Evolutionary conservation across 2,329 filamentous ascomycete genomes (phyloP), one percentile per base, ranked within the genome.

Genomic region (Xenoacremonium recifei): DNA sequence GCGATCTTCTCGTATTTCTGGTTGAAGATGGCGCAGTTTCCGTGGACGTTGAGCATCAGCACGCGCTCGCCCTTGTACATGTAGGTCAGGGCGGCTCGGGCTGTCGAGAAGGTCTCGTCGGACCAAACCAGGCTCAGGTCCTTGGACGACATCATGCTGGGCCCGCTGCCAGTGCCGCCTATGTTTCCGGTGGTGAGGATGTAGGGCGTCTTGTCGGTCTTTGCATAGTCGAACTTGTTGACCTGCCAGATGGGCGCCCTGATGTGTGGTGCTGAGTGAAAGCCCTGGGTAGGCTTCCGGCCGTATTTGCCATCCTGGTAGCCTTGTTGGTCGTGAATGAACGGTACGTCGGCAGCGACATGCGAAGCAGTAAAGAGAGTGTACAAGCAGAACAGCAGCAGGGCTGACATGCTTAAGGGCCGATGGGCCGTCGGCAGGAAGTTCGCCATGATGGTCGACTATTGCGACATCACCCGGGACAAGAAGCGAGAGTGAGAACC

Each of bases 91-190:
- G 29, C 17, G 5, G 29, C 20, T 15, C 20, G 20, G 0, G 29
- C 4, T 11, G 12, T 33, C 4, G 4, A 2, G 15, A 33, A 39
- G 10, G 21, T n/a, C 19, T 39, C 37, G 5, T 39, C 37, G 9
- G 37, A 29, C 37, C 37, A 39, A 18, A 39, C 20, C 4, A 39
- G 29, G 9, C 37, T 39, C 29, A 39, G 37, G 29, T 39, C 37
- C 30, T 27, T 13, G 1, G 37, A 34, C 12, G 37, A 39, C 11
- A 39, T 39, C 9, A 39, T 39, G 29, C 37, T 39, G 3, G 37
- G 37, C 3, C 37, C 37, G 16, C 16, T 25, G n/a, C 29, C 29
- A n/a, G n/a, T n/a, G 17, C 5, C 20, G 20, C 29, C 20, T 12
- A 33, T 33, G 13, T n/a, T 21, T 11, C 37, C 37, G 3, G 29